A percentile compares a stretch with the other conserved stretches of the same genome.
Evolutionary conservation across 192 early-diverging fungal genomes (phyloP).

Genomic region (Paraglomus brasilianum): DNA sequence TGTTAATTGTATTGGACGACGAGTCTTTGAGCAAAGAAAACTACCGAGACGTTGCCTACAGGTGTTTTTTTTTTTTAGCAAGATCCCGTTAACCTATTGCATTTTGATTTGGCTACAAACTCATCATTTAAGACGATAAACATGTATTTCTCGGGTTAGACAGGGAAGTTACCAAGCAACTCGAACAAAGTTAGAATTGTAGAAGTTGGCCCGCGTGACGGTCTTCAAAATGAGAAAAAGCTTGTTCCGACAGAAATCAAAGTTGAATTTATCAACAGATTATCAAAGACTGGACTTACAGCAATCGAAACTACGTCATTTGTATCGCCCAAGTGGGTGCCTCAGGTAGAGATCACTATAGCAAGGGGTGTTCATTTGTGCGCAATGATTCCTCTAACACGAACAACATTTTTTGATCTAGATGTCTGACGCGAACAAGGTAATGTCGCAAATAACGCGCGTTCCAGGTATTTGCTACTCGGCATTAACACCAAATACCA

Average conservation of each 20-base stretch:
- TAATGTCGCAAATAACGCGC: constrained; percentile 68
- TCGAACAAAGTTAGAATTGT: constrained; percentile 78
- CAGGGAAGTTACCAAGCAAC: no score
- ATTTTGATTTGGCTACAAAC: no score
- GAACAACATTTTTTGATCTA: constrained; percentile 38
- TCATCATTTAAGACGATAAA: no score
- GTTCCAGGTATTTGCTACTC: constrained; percentile 74
- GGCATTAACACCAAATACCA: constrained; percentile 86
- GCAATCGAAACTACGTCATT: constrained; percentile 92
- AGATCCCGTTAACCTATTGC: no score
- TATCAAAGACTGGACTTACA: constrained; percentile 75
- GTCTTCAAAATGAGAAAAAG: constrained; percentile 93
- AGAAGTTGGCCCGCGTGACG: constrained; percentile 95
- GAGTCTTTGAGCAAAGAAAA: no score
- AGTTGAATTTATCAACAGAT: constrained; percentile 80
- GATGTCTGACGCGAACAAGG: constrained; percentile 83
- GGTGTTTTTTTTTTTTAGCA: no score
- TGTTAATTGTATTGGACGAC: no score
- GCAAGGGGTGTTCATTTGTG: no score
- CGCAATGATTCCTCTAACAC: background rate
- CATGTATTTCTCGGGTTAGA: no score
- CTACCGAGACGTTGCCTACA: no score
- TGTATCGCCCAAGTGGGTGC: constrained; percentile 96
- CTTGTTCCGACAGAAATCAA: constrained; percentile 80
- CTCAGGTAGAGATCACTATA: constrained; percentile 55